Evolutionary conservation across 1,139 yeast species (phyloP).

Genomic region (Kluyveromyces sp.): DNA sequence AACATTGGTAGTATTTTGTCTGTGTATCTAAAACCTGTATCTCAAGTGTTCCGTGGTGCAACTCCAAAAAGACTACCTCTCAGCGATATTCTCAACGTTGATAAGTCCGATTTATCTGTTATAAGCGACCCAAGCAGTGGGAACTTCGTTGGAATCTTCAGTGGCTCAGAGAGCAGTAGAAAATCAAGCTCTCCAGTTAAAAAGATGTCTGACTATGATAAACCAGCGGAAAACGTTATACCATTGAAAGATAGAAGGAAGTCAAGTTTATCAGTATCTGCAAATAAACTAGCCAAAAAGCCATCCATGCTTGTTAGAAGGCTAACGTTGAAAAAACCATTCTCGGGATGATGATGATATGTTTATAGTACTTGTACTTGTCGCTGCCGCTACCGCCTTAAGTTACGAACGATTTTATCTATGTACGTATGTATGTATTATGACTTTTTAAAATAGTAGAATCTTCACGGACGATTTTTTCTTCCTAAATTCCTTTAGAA

Average conservation of each 20-base stretch:
- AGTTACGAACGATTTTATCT: not conserved
- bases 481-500: constrained; percentile 20
- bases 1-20: constrained; percentile 79
- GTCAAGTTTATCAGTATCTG: constrained; percentile 19
- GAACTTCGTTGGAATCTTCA: constrained; percentile 5
- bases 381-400: not conserved
- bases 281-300: constrained; percentile 19
- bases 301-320: constrained; percentile 27
- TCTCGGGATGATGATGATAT: constrained; percentile 1
- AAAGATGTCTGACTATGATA: constrained; percentile 33
- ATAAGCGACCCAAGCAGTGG: constrained; percentile 7
- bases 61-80: constrained; percentile 45
- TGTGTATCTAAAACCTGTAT: constrained; percentile 74
- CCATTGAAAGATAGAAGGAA: constrained; percentile 28
- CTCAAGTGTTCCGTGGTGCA: constrained; percentile 66
- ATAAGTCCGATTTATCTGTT: constrained; percentile 12
- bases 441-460: constrained; percentile 17
- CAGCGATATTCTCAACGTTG: constrained; percentile 51
- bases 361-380: not conserved
- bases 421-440: not conserved
- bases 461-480: constrained; percentile 31
- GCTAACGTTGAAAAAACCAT: constrained; percentile 26
- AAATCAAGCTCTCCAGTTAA: constrained; percentile 12
- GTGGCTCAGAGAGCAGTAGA: constrained; percentile 1
- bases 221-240: constrained; percentile 32